Conservation (phyloP, 2,329 filamentous ascomycete genomes). For the Fusarium denticulatum region DNA sequence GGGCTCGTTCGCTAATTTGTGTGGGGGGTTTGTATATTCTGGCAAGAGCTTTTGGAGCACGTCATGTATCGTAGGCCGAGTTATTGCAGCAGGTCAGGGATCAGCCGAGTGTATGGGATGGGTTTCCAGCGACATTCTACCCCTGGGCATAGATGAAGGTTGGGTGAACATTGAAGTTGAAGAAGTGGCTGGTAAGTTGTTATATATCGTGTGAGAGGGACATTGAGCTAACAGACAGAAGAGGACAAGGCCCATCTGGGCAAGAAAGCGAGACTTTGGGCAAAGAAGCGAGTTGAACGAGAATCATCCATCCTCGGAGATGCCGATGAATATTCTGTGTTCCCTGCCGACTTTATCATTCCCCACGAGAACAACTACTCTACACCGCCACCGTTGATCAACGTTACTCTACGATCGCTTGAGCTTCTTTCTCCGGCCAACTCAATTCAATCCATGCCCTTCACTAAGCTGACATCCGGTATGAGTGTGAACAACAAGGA, state of each 20-base stretch:
- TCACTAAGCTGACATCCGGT: slow-evolving; percentile 44
- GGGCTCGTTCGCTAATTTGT: slow-evolving; percentile 69
- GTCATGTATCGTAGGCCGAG: slow-evolving; percentile 70
- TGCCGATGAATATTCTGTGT: slow-evolving; percentile 61
- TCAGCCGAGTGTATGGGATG: slow-evolving; percentile 75
- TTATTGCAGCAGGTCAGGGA: slow-evolving; percentile 70
- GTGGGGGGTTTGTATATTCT: slow-evolving; percentile 70
- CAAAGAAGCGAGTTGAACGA: slow-evolving; percentile 66
- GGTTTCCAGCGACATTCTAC: slow-evolving; percentile 70
- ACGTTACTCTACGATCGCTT: slow-evolving; percentile 61
- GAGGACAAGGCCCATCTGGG: slow-evolving; percentile 61
- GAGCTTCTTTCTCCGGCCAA: slow-evolving; percentile 58
- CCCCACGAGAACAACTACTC: slow-evolving; percentile 66
- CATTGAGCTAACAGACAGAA: slow-evolving; percentile 42
- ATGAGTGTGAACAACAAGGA: slow-evolving; percentile 32
- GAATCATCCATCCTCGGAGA: slow-evolving; percentile 70
- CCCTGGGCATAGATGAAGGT: slow-evolving; percentile 61
- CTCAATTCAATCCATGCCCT: slow-evolving; percentile 57
- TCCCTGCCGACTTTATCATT: slow-evolving; percentile 71
- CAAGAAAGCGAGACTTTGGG: slow-evolving; percentile 69
- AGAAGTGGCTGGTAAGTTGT: slow-evolving; percentile 59
- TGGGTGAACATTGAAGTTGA: slow-evolving; percentile 69
- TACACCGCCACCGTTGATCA: slow-evolving; percentile 58
- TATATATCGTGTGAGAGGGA: not conserved
- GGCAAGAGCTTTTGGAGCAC: slow-evolving; percentile 77